These are phyloP conservation scores for Saccharomycopsis fodiens DNA, from an alignment of 805 yeast species.

Conservation along the genomic window DNA sequence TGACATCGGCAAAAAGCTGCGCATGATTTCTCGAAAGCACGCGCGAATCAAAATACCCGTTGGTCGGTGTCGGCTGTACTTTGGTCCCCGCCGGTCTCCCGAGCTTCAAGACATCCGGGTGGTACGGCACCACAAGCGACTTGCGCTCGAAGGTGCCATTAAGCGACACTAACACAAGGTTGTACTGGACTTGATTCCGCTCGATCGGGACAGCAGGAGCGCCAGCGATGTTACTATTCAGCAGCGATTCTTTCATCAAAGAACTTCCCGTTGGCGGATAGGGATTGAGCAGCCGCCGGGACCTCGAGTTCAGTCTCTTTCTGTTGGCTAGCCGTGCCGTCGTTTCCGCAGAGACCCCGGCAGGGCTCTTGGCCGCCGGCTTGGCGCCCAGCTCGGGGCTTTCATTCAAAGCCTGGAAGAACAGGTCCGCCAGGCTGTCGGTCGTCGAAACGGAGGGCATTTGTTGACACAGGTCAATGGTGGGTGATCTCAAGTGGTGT, in stretches of 20 bases:
- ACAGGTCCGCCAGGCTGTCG: conserved; percentile 3
- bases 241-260: background rate
- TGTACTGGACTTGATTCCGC: conserved; percentile 30
- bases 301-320: conserved; percentile 14
- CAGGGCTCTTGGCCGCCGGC: background rate
- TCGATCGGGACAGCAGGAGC: conserved; percentile 2
- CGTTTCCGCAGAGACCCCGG: background rate
- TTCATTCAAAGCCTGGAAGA: conserved; percentile 11
- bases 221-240: conserved; percentile 2
- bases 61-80: conserved; percentile 51
- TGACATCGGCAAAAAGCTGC: conserved; percentile 66
- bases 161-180: conserved; percentile 65
- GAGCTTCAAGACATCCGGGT: conserved; percentile 75
- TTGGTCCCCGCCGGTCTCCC: conserved; percentile 79
- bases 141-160: conserved; percentile 81
- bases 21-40: conserved; percentile 94
- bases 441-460: background rate
- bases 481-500: too few relatives aligned
- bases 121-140: conserved; percentile 67
- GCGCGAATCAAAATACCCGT: conserved; percentile 91
- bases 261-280: background rate
- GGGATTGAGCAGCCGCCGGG: conserved; percentile 11
- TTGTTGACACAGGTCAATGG: too few relatives aligned
- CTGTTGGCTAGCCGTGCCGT: conserved; percentile 3
- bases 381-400: background rate